Evolutionary conservation across 257 asterid species (phyloP).

Genomic region (Echites panduratus): DNA sequence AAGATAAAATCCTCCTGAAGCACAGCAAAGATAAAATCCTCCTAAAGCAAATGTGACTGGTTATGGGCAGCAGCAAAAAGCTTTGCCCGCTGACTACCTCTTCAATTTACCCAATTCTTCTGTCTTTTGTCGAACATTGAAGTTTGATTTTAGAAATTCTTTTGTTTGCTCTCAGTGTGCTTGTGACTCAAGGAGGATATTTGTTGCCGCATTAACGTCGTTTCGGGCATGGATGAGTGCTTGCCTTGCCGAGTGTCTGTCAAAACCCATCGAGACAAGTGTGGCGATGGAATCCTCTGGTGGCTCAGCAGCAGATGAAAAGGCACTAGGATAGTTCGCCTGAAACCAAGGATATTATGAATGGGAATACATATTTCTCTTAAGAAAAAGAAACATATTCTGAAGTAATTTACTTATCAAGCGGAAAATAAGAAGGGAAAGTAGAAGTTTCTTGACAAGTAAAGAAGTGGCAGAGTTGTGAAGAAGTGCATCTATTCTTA

Average conservation of each 20-base stretch:
- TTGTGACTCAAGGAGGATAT: constrained; percentile 83
- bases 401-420: background rate
- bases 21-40: background rate
- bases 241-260: constrained; percentile 82
- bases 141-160: background rate
- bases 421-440: background rate
- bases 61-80: background rate
- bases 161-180: constrained; percentile 23
- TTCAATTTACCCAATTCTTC: constrained; percentile 4
- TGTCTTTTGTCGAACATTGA: background rate
- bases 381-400: background rate
- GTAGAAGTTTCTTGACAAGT: background rate
- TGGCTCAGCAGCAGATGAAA: constrained; percentile 46
- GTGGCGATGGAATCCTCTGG: constrained; percentile 73
- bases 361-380: background rate
- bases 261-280: constrained; percentile 91
- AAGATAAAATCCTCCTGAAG: background rate
- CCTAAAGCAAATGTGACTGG: background rate
- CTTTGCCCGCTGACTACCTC: background rate
- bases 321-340: constrained; percentile 52
- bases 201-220: constrained; percentile 85
- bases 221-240: constrained; percentile 83
- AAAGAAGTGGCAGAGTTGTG: background rate
- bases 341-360: constrained; percentile 21
- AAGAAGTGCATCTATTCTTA: background rate